A percentile compares a stretch with the other conserved stretches of the same genome.
Evolutionary conservation across 768 basidiomycete species (phyloP).

Genomic region (Psilocybe tampanensis): DNA sequence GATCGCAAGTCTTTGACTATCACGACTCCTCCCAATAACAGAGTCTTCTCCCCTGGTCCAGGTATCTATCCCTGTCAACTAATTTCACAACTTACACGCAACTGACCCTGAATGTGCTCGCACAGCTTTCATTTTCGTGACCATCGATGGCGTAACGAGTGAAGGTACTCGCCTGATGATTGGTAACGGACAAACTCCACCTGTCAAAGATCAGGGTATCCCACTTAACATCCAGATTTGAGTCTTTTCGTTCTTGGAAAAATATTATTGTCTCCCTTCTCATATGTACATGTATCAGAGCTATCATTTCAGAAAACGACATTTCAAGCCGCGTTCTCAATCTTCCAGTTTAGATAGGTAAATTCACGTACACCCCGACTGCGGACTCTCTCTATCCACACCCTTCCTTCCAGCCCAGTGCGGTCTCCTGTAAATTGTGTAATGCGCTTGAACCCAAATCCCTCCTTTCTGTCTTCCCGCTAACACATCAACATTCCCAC

Average conservation of each 20-base stretch:
- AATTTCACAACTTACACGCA: too few relatives aligned
- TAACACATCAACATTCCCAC: too few relatives aligned
- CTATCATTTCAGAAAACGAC: too few relatives aligned
- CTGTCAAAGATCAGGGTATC: constrained; percentile 33
- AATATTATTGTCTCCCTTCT: not conserved
- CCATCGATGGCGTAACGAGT: constrained; percentile 36
- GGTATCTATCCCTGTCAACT: constrained; percentile 20
- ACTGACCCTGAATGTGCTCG: not conserved
- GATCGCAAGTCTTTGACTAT: constrained; percentile 33
- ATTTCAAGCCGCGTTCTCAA: not conserved
- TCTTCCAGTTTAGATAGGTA: not conserved
- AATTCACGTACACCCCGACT: too few relatives aligned
- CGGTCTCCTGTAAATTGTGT: too few relatives aligned
- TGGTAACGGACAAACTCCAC: constrained; percentile 37
- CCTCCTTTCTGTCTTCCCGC: too few relatives aligned
- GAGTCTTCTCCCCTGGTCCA: constrained; percentile 40
- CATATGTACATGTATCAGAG: not conserved
- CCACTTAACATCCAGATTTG: not conserved
- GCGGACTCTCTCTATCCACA: too few relatives aligned
- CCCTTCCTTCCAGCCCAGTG: too few relatives aligned
- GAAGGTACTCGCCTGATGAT: constrained; percentile 37
- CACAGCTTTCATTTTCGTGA: constrained; percentile 29
- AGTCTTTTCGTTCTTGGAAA: not conserved
- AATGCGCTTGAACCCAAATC: too few relatives aligned
- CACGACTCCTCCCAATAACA: constrained; percentile 31